A percentile compares a stretch with the other conserved stretches of the same genome.
These are phyloP conservation scores for Nosema muscidifuracis DNA, from an alignment of 371 early-diverging fungal genomes.

Conservation along the genomic window DNA sequence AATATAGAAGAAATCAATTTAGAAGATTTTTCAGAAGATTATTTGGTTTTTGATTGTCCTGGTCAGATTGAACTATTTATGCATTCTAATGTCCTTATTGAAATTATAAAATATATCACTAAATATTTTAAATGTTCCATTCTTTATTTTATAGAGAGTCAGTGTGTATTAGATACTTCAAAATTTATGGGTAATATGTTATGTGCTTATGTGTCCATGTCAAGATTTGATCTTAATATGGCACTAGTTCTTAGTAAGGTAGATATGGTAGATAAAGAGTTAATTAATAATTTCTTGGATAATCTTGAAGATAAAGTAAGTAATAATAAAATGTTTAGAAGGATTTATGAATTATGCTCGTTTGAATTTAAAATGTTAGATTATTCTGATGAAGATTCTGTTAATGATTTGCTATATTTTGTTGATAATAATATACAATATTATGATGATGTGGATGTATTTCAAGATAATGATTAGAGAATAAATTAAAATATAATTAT, in stretches of 20 bases:
- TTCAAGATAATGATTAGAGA: not conserved
- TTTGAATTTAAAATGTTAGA: conserved; percentile 83
- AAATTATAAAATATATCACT: conserved; percentile 69
- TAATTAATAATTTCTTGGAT: conserved; percentile 3
- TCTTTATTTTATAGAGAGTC: conserved; percentile 81
- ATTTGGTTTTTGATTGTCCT: conserved; percentile 94
- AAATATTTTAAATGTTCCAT: conserved; percentile 68
- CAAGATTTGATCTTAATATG: conserved; percentile 83
- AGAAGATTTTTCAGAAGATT: conserved; percentile 81
- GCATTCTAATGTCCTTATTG: conserved; percentile 83
- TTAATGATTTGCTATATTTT: conserved; percentile 72
- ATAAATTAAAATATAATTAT: too few species aligned
- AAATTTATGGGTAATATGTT: conserved; percentile 85
- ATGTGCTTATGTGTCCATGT: conserved; percentile 75
- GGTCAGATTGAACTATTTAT: conserved; percentile 98
- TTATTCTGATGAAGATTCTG: conserved; percentile 81
- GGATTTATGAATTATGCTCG: conserved; percentile 42
- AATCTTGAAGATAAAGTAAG: conserved; percentile 63
- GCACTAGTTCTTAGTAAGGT: conserved; percentile 91
- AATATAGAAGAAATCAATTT: conserved; percentile 91
- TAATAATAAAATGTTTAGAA: conserved; percentile 39
- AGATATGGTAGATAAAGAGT: conserved; percentile 68
- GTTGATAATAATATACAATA: conserved; percentile 88
- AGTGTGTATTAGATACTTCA: conserved; percentile 79
- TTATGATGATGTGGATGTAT: conserved; percentile 79